Evolutionary conservation across 768 basidiomycete genomes (phyloP), one percentile per base, ranked within the genome.

Genomic region (Polyporus arcularius): DNA sequence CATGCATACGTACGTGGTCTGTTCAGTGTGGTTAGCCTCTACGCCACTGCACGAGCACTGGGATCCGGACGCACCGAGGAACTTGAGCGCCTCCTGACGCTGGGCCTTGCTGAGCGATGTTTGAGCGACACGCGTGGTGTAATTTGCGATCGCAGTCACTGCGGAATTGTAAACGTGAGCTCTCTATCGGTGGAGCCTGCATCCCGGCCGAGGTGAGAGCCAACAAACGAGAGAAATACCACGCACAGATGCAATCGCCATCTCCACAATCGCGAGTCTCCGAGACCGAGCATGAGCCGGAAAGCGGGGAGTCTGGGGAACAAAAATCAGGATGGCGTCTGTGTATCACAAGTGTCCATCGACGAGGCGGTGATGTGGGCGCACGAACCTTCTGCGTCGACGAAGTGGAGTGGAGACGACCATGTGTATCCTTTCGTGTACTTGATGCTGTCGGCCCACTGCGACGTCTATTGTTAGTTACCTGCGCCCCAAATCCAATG

Each of bases 81-180:
- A 86, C 61, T 80, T 78, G 31, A 86, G 70, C 6, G 84, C 83
- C 62, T 85, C 80, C 59, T 81, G 80, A 6, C 72, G 68, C 64
- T 85, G 81, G 2, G 71, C 65, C 6, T 72, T 72, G 41, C 74
- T 75, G 21, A 85, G 74, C 5, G 72, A 68, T 4, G 78, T 76
- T 53, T 82, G 71, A 11, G 76, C 73, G 18, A 84, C 76, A 12
- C 82, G 79, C 14, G 70, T 74, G 4, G 83, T 86, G 65, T 84
- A 85, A 69, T 85, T 85, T 1, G 83, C 80, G 61, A 84, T 84
- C 30, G 84, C 83, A 39, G 75, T 78, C 57, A 84, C 83, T 84
- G 54, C 1, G 16, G 1, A 1, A 21, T 11, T 10, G 30, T 30
- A 14, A 39, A 30, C 30, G 18, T 16, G 38, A 16, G 11, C 12